Evolutionary conservation across 2,329 filamentous ascomycete genomes (phyloP).

Genomic region (Arthrinium puccinioides): DNA sequence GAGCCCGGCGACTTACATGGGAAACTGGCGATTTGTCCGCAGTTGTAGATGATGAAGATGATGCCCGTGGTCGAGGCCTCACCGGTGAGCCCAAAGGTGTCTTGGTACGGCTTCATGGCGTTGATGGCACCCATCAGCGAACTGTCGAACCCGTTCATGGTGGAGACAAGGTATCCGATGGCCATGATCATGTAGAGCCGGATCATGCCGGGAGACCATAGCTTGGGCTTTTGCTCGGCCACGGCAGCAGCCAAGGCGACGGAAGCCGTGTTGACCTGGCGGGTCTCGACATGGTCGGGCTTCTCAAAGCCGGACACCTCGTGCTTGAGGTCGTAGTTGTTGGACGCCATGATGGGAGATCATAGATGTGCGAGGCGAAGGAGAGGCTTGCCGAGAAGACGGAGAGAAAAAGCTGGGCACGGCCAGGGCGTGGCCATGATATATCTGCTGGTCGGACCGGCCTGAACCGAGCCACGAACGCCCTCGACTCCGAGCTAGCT

Average conservation of each 20-base stretch:
- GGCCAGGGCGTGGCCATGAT: too few species aligned
- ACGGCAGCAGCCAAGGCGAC: slow-evolving; percentile 26
- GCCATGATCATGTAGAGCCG: slow-evolving; percentile 29
- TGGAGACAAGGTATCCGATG: slow-evolving; percentile 34
- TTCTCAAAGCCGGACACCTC: slow-evolving; percentile 14
- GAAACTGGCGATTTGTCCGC: slow-evolving; percentile 42
- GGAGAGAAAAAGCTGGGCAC: neutral
- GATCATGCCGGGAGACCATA: slow-evolving; percentile 26
- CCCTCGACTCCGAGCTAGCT: too few species aligned
- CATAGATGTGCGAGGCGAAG: neutral
- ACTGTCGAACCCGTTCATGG: slow-evolving; percentile 52
- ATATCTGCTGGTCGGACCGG: too few species aligned
- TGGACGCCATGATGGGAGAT: slow-evolving; percentile 8
- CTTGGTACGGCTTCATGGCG: slow-evolving; percentile 42
- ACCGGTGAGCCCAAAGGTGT: slow-evolving; percentile 38
- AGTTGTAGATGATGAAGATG: slow-evolving; percentile 40
- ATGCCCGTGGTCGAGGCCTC: slow-evolving; percentile 38
- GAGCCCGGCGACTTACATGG: slow-evolving; percentile 23
- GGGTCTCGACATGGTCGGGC: slow-evolving; percentile 15
- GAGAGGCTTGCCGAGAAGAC: neutral
- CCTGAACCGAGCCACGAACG: too few species aligned
- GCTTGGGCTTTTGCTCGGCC: slow-evolving; percentile 25
- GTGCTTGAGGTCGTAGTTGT: slow-evolving; percentile 10
- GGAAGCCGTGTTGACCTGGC: slow-evolving; percentile 27
- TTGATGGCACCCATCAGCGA: slow-evolving; percentile 46